These are phyloP conservation scores for Aleurites moluccanus DNA, from an alignment of 441 rosid genomes.

Conservation along the genomic window DNA sequence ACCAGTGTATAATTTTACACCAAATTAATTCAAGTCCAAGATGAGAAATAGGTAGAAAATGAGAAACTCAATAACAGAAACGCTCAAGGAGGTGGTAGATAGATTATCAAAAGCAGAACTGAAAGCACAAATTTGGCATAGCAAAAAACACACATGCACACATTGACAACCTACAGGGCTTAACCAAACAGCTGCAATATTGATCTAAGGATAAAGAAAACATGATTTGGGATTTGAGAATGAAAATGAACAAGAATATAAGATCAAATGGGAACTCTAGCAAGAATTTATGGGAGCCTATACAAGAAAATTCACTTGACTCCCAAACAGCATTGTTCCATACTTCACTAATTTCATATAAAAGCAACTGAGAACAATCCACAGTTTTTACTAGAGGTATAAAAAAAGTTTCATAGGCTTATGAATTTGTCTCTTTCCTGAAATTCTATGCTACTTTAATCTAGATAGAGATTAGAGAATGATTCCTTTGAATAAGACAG, in stretches of 20 bases:
- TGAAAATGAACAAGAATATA: not conserved
- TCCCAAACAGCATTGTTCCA: not conserved
- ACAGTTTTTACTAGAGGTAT: not conserved
- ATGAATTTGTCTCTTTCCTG: not conserved
- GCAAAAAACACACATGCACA: not conserved
- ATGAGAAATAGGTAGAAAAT: not conserved
- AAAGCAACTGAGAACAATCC: not conserved
- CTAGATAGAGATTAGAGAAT: not conserved
- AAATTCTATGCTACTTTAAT: not conserved
- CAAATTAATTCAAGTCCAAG: slow-evolving; percentile 15
- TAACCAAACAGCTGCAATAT: not conserved
- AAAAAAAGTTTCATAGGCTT: not conserved
- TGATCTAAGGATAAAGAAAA: not conserved
- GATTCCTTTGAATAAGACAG: not conserved
- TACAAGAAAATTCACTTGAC: not conserved
- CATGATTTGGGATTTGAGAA: not conserved
- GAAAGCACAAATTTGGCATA: not conserved
- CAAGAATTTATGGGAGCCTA: not conserved
- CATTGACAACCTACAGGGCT: not conserved
- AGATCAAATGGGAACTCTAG: slow-evolving; percentile 1
- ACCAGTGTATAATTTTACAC: slow-evolving; percentile 18
- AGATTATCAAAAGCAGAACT: not conserved
- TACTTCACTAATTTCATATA: not conserved
- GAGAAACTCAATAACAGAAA: not conserved
- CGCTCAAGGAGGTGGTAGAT: not conserved